Base-by-base conservation (phyloP, 768 basidiomycete genomes). In the Psilocybe tampanensis region DNA sequence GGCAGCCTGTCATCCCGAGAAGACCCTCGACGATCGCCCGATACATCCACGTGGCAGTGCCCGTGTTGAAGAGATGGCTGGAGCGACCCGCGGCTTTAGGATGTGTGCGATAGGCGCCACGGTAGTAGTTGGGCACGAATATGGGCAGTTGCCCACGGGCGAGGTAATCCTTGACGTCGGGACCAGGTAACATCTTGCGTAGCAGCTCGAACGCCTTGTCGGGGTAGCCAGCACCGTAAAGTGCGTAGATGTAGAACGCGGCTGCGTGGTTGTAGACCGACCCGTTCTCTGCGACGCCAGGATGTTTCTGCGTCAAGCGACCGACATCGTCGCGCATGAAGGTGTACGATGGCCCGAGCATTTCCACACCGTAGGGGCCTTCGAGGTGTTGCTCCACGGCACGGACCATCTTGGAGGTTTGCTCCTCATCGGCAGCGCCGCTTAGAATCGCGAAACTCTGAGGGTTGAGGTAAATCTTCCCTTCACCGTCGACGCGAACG, bases 41-140 rank as follows among this genome's bases (percentile, higher is more conserved):
- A 47, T 47, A 47, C 44, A 47, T 47, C 44, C 44, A 47, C 19
- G 44, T 8, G 13, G 44, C 44, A 47, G 44, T 47, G 22, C 44
- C 44, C 2, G 44, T 47, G 44, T 47, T 47, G 22, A 47, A 47
- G 8, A 47, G 44, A 24, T 47, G 44, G 44, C 44, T 47, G 44
- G 44, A 47, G 23, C 44, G 44, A 21, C 44, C 44, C 12, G 44
- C 44, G 3, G 44, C 21, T 21, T 47, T 47, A 11, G 44, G 44
- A 47, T 47, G 44, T 21, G 44, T 47, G 24, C 21, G 44, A 24
- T 47, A 47, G 22, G 44, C 44, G 1, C 44, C 44, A 15, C 44
- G 44, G 44, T 47, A 47, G 23, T 47, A 47, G 44, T 47, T 47
- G 44, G 44, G 44, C 44, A 47, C 44, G 44, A 47, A 47, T 7